These are phyloP conservation scores for Chimonanthus praecox DNA, from an alignment of 164 flowering plant species.

Conservation along the genomic window DNA sequence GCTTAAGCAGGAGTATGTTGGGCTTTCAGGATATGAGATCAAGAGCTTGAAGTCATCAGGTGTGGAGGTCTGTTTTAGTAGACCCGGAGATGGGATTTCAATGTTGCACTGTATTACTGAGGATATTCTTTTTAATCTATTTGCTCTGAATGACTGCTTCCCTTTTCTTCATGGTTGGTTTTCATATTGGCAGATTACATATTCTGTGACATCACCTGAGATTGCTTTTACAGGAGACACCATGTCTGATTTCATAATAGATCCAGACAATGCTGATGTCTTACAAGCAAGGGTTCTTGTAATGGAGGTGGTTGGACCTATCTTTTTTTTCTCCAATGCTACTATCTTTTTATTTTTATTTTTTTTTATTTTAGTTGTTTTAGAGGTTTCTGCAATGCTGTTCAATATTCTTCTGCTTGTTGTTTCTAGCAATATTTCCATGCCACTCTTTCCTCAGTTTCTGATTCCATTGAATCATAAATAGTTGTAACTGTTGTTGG, in stretches of 20 bases:
- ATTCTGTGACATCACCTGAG: constrained; percentile 70
- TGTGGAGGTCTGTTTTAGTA: constrained; percentile 65
- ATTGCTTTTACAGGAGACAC: constrained; percentile 98
- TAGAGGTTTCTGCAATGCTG: no score
- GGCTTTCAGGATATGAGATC: constrained; percentile 72
- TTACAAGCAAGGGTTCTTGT: constrained; percentile 72
- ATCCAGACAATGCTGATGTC: constrained; percentile 51
- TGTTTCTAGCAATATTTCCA: no score
- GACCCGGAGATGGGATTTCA: no score
- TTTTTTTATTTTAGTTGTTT: constrained; percentile 4
- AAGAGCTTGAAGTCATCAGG: constrained; percentile 71
- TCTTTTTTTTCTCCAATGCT: not conserved
- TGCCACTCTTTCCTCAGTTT: no score
- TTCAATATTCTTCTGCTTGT: no score
- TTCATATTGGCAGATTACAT: constrained; percentile 53
- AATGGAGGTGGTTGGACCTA: constrained; percentile 56
- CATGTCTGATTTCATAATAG: constrained; percentile 72
- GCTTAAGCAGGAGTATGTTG: constrained; percentile 70
- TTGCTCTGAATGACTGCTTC: not conserved
- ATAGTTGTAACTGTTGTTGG: no score
- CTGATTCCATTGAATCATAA: no score
- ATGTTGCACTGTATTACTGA: no score
- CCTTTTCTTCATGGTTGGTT: not conserved
- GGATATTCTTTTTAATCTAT: not conserved
- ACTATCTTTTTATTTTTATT: no score